Conservation (phyloP, 306 rosid species). For the Rosa multiflora region DNA sequence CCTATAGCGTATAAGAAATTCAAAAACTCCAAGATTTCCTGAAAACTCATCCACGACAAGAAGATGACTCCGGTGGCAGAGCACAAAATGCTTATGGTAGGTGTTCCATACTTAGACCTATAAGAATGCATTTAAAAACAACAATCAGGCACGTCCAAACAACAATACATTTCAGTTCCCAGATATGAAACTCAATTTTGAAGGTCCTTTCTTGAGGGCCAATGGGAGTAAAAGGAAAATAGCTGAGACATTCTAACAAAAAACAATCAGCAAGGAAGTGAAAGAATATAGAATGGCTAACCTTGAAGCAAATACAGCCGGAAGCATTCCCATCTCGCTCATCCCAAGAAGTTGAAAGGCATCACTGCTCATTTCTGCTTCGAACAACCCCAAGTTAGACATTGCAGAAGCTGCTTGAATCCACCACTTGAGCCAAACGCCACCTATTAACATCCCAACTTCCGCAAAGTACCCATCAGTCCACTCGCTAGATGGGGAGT, state of each 20-base stretch:
- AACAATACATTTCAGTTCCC: neutral
- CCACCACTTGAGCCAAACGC: conserved; percentile 90
- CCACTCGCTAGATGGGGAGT: conserved; percentile 59
- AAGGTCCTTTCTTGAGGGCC: neutral
- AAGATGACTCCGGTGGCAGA: conserved; percentile 80
- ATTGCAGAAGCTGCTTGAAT: conserved; percentile 84
- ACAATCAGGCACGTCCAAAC: conserved; percentile 20
- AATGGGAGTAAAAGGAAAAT: neutral
- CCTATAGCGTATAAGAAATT: conserved; percentile 83
- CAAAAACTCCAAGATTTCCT: conserved; percentile 81
- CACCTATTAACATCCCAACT: conserved; percentile 83
- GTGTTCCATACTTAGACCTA: conserved; percentile 84
- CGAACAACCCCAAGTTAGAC: conserved; percentile 87
- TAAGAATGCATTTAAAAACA: conserved; percentile 14
- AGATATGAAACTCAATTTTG: neutral
- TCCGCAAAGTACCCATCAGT: conserved; percentile 85
- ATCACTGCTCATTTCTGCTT: conserved; percentile 94
- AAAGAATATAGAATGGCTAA: conserved; percentile 27
- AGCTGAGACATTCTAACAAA: neutral
- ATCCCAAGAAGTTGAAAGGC: conserved; percentile 89
- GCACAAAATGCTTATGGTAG: conserved; percentile 83
- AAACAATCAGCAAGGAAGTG: neutral
- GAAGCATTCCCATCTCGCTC: conserved; percentile 95
- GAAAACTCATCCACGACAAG: conserved; percentile 95
- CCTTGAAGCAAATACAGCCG: conserved; percentile 82